phyloP scores from a whole-genome alignment of 306 rosid genomes.

The Prunus padus region DNA sequence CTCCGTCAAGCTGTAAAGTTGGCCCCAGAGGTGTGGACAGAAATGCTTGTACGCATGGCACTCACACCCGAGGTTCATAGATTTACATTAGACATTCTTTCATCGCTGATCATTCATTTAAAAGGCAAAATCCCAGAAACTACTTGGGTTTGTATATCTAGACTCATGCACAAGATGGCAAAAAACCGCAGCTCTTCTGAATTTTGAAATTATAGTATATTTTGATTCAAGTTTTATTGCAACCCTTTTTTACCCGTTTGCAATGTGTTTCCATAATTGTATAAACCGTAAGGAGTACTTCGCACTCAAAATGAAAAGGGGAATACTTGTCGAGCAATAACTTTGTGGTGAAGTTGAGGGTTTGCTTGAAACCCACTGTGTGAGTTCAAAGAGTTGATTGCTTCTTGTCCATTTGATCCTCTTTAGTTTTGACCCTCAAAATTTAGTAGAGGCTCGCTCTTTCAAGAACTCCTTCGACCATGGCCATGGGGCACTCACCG shows the following conservation, averaged over 20 bases:
- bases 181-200: conserved; percentile 26
- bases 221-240: not conserved
- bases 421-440: not conserved
- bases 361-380: too few species aligned
- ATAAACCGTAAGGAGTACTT: not conserved
- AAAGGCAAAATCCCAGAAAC: conserved; percentile 54
- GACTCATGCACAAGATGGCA: conserved; percentile 56
- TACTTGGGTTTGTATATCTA: conserved; percentile 68
- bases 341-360: not conserved
- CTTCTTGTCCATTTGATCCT: not conserved
- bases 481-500: not conserved
- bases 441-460: not conserved
- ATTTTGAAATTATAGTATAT: not conserved
- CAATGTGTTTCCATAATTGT: not conserved
- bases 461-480: not conserved
- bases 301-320: not conserved
- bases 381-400: too few species aligned
- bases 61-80: conserved; percentile 71
- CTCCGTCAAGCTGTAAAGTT: conserved; percentile 59
- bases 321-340: not conserved
- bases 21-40: conserved; percentile 81
- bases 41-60: conserved; percentile 75
- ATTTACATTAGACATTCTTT: conserved; percentile 62
- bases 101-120: conserved; percentile 51
- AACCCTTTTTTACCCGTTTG: not conserved